Evolutionary conservation across 352 stramenopile genomes (phyloP).

Genomic region (Aphanomyces invadans): DNA sequence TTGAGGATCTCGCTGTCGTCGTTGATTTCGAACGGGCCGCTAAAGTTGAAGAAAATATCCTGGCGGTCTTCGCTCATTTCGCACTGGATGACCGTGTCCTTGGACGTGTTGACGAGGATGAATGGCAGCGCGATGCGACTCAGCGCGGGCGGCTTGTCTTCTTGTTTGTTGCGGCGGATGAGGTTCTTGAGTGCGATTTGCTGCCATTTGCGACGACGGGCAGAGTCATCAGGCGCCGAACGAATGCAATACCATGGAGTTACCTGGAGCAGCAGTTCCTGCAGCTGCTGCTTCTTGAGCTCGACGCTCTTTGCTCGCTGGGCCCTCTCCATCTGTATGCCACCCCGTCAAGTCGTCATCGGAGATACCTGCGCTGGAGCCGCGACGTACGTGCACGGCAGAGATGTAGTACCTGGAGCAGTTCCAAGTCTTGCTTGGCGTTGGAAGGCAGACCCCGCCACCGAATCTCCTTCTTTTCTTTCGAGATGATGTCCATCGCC

Average conservation of each 20-base stretch:
- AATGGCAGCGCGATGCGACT: slow-evolving; percentile 40
- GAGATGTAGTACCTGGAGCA: slow-evolving; percentile 77
- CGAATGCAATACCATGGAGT: neutral
- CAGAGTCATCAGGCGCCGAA: neutral
- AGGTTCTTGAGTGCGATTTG: slow-evolving; percentile 94
- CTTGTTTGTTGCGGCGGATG: slow-evolving; percentile 72
- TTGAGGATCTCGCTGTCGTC: slow-evolving; percentile 96
- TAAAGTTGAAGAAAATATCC: slow-evolving; percentile 97
- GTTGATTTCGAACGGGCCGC: slow-evolving; percentile 94
- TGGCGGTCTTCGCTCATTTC: slow-evolving; percentile 94
- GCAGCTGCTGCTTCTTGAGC: slow-evolving; percentile 85
- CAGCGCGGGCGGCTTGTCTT: neutral
- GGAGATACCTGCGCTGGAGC: too few relatives aligned
- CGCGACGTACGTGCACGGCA: too few relatives aligned
- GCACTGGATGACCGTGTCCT: slow-evolving; percentile 93
- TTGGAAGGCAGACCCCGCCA: slow-evolving; percentile 79
- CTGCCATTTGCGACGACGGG: too few relatives aligned
- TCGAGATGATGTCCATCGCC: slow-evolving; percentile 97
- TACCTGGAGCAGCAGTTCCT: slow-evolving; percentile 88
- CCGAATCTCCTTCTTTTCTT: slow-evolving; percentile 91
- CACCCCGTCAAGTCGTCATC: too few relatives aligned
- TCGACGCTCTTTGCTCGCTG: slow-evolving; percentile 74
- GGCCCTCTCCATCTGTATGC: slow-evolving; percentile 52
- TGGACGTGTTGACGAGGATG: slow-evolving; percentile 93
- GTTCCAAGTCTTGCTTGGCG: slow-evolving; percentile 80